Evolutionary conservation across 83 land plant species (phyloP).

Genomic region (Picea engelmannii): DNA sequence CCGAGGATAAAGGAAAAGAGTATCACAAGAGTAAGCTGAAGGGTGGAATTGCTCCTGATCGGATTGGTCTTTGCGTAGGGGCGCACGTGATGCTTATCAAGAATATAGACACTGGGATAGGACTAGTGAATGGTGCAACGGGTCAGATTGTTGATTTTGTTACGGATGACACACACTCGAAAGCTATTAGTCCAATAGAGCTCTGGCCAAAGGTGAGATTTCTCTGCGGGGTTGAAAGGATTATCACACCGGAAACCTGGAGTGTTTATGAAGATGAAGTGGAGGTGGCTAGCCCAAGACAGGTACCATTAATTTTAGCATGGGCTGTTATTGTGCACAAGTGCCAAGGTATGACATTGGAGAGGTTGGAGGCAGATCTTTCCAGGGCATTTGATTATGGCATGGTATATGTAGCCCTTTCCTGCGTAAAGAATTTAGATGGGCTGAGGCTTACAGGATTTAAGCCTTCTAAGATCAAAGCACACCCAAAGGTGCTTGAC

Average conservation of each 20-base stretch:
- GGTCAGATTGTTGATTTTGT: slow-evolving; percentile 30
- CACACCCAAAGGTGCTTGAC: slow-evolving; percentile 55
- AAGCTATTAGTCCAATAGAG: not conserved
- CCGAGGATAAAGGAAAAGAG: slow-evolving; percentile 49
- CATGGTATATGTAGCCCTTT: slow-evolving; percentile 87
- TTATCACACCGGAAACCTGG: slow-evolving; percentile 54
- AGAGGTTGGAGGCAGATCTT: slow-evolving; percentile 62
- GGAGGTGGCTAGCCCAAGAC: slow-evolving; percentile 42
- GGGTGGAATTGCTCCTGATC: slow-evolving; percentile 25
- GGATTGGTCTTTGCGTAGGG: slow-evolving; percentile 57
- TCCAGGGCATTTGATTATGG: slow-evolving; percentile 69
- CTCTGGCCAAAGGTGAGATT: slow-evolving; percentile 64
- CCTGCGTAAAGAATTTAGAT: slow-evolving; percentile 61
- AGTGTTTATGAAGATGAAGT: slow-evolving; percentile 39
- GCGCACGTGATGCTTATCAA: slow-evolving; percentile 79
- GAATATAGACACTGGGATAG: slow-evolving; percentile 39
- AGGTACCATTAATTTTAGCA: slow-evolving; percentile 71
- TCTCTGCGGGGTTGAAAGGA: slow-evolving; percentile 34
- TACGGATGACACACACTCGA: not conserved
- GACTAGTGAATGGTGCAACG: slow-evolving; percentile 69
- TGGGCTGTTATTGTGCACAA: slow-evolving; percentile 86
- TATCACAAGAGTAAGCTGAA: slow-evolving; percentile 24
- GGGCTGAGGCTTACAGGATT: slow-evolving; percentile 73
- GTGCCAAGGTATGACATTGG: slow-evolving; percentile 84
- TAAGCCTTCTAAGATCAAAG: slow-evolving; percentile 53